Conservation (phyloP, 2,329 filamentous ascomycete species). For the Xylaria sp. region DNA sequence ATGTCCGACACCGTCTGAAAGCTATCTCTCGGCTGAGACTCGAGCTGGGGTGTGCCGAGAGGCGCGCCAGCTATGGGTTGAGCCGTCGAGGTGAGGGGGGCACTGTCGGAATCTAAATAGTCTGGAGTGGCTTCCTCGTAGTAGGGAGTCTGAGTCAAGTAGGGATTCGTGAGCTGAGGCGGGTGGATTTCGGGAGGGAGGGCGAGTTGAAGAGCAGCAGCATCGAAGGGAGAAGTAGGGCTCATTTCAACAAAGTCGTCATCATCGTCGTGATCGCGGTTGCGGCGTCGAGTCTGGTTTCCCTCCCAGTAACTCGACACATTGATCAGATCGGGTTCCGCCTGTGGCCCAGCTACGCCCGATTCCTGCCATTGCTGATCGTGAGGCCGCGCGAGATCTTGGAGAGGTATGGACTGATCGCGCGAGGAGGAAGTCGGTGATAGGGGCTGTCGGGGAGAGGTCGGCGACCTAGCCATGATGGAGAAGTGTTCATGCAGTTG, state of each 20-base stretch:
- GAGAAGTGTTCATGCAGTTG: constrained; percentile 37
- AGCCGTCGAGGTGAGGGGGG: constrained; percentile 52
- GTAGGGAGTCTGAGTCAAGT: constrained; percentile 35
- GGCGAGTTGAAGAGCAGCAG: constrained; percentile 48
- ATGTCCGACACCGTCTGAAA: constrained; percentile 53
- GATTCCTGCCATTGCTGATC: constrained; percentile 21
- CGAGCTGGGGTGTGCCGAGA: constrained; percentile 34
- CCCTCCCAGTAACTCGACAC: constrained; percentile 52
- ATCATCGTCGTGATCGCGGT: constrained; percentile 34
- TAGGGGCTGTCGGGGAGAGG: constrained; percentile 39
- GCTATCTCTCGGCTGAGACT: constrained; percentile 46
- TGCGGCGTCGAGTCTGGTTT: constrained; percentile 34
- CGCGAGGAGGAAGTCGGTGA: constrained; percentile 40
- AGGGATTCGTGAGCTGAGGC: constrained; percentile 30
- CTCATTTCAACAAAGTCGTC: constrained; percentile 30
- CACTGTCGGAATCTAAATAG: constrained; percentile 51
- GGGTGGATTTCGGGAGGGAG: constrained; percentile 47
- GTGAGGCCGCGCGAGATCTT: constrained; percentile 45
- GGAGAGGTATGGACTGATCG: constrained; percentile 65
- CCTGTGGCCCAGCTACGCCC: constrained; percentile 21
- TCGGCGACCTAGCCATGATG: constrained; percentile 34
- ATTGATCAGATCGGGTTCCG: constrained; percentile 34
- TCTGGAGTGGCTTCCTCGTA: constrained; percentile 39
- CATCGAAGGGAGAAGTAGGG: constrained; percentile 49
- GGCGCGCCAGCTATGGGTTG: constrained; percentile 51